These are phyloP conservation scores for Neofusicoccum parvum DNA, from an alignment of 2,329 filamentous ascomycete genomes.

Conservation along the genomic window DNA sequence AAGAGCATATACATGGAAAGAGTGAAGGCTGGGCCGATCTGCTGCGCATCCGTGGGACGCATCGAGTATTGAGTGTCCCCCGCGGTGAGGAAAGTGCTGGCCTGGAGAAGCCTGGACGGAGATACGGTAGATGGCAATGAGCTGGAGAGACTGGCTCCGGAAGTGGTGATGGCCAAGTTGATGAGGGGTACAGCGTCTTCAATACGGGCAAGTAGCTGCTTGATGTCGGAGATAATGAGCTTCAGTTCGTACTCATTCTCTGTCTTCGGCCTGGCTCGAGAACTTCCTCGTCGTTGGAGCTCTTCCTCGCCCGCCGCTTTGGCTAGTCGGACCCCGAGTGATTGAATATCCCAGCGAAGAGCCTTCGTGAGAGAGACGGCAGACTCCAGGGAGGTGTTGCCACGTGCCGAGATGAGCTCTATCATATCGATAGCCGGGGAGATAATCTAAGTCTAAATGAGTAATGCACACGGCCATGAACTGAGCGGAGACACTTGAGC, in stretches of 20 bases:
- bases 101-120: conserved; percentile 86
- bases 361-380: conserved; percentile 81
- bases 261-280: conserved; percentile 53
- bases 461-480: not conserved
- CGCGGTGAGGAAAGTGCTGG: conserved; percentile 85
- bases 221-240: conserved; percentile 74
- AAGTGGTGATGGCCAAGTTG: conserved; percentile 91
- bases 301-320: conserved; percentile 68
- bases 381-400: conserved; percentile 81
- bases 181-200: conserved; percentile 90
- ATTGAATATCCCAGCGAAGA: conserved; percentile 79
- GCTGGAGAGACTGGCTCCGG: conserved; percentile 82
- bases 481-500: conserved; percentile 1
- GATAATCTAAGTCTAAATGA: conserved; percentile 63
- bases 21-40: conserved; percentile 85
- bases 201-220: conserved; percentile 72
- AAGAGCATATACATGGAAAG: conserved; percentile 96
- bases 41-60: conserved; percentile 64
- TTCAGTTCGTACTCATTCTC: conserved; percentile 67
- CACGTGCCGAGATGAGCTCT: conserved; percentile 78
- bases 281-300: conserved; percentile 46
- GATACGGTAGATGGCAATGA: conserved; percentile 81
- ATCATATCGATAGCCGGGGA: conserved; percentile 91
- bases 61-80: conserved; percentile 82
- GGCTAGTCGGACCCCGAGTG: conserved; percentile 74